A percentile compares a stretch with the other conserved stretches of the same genome.
phyloP scores from a whole-genome alignment of 1,284 basidiomycete genomes.

The Moesziomyces globuligerus region DNA sequence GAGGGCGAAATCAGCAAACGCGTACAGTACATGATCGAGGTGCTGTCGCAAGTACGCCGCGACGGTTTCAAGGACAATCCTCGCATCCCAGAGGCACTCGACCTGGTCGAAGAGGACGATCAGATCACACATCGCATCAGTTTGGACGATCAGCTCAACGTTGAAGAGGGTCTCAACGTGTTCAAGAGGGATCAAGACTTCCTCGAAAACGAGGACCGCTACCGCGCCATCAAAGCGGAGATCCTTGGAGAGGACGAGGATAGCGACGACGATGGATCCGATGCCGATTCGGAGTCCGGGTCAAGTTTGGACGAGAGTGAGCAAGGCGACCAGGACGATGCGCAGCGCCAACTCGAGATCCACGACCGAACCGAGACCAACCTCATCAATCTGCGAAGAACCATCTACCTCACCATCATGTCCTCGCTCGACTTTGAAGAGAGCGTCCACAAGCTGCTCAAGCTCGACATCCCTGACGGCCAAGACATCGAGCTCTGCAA shows the following conservation, averaged over 20 bases:
- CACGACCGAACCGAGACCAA: conserved; percentile 95
- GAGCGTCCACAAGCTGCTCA: conserved; percentile 96
- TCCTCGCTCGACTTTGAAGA: conserved; percentile 81
- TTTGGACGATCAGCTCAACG: conserved; percentile 89
- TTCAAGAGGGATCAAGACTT: conserved; percentile 95
- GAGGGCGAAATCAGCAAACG: conserved; percentile 94
- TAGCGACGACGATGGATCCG: conserved; percentile 32
- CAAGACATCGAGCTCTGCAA: conserved; percentile 96
- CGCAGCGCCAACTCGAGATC: conserved; percentile 74
- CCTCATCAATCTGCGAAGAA: conserved; percentile 89
- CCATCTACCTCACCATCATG: conserved; percentile 98
- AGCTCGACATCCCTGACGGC: conserved; percentile 88
- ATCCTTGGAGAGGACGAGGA: conserved; percentile 77
- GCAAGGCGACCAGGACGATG: conserved; percentile 72
- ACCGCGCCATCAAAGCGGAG: conserved; percentile 88
- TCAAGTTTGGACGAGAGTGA: conserved; percentile 70
- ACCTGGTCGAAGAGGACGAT: conserved; percentile 91
- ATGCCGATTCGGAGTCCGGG: conserved; percentile 34
- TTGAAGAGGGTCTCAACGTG: conserved; percentile 92
- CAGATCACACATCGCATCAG: conserved; percentile 93
- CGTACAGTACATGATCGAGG: conserved; percentile 99
- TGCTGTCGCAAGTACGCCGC: conserved; percentile 79
- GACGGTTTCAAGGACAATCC: conserved; percentile 99
- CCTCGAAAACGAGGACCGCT: conserved; percentile 91
- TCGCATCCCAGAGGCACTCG: conserved; percentile 88